Evolutionary conservation across 306 rosid genomes (phyloP), one percentile per base, ranked within the genome.

Genomic region (Urtica urens): DNA sequence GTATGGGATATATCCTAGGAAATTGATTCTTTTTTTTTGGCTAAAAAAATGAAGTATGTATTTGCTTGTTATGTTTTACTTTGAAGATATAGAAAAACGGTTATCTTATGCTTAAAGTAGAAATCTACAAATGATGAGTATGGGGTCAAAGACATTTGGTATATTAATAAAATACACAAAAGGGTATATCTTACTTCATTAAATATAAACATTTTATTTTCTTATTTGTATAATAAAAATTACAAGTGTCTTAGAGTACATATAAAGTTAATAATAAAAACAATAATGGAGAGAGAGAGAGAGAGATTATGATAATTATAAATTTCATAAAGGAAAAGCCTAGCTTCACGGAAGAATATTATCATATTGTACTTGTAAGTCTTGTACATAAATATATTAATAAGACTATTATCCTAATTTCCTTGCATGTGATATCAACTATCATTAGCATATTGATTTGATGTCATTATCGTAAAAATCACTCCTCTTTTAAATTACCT

Each of bases 311-410:
- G 31, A 46, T 7, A 20, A 25, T 25, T 46, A 31, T 15, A 46
- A 14, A 14, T 41, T 24, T 41, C 33, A 29, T 27, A 30, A 28
- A 23, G 3, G 38, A 5, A 55, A 48, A 55, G 51, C 69, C 69
- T 48, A 20, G 15, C 51, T 64, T 64, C 63, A 55, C 52, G 69
- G 69, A 41, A 5, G 51, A 55, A 38, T 18, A 33, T 35, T 6
- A 47, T 44, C 19, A 19, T 22, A 7, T 12, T 29, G 59, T 23
- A 42, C 66, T n/a, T n/a, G n/a, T n/a, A n/a, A n/a, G n/a, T n/a
- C n/a, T n/a, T n/a, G n/a, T n/a, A n/a, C n/a, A n/a, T n/a, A 60
- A 52, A 31, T 46, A 33, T 13, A 29, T 27, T 19, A 45, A 10
- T 21, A 45, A 45, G 3, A 41, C 19, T 17, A 41, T 41, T 17